phyloP scores from a whole-genome alignment of 1,284 basidiomycete species.

The Trichosporon sp. region DNA sequence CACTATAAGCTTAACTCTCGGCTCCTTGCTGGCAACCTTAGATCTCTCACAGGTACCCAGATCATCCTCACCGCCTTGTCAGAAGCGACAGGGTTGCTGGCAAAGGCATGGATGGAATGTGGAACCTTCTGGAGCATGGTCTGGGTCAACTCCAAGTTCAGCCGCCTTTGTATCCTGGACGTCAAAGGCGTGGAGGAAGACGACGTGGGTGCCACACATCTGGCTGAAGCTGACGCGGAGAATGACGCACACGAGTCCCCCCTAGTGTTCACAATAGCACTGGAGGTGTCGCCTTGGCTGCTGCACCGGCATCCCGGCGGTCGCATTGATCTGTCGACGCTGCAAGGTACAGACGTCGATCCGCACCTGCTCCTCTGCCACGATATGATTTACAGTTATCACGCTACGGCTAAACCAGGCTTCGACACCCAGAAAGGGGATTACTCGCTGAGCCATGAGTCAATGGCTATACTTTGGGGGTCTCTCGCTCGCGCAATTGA shows the following conservation, averaged over 20 bases:
- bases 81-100: background rate
- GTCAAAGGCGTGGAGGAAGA: background rate
- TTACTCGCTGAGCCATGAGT: background rate
- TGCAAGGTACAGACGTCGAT: background rate
- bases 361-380: background rate
- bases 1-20: background rate
- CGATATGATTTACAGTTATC: background rate
- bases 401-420: background rate
- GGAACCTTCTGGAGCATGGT: slow-evolving; percentile 4
- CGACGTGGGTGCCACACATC: background rate
- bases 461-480: background rate
- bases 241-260: background rate
- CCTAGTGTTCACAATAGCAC: background rate
- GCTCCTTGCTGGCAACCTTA: background rate
- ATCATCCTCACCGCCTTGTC: background rate
- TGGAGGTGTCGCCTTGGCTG: background rate
- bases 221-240: background rate
- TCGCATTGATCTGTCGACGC: background rate
- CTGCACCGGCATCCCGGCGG: background rate
- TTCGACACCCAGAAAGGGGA: background rate
- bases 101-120: background rate
- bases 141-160: slow-evolving; percentile 5
- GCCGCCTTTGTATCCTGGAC: slow-evolving; percentile 5
- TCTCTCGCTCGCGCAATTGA: background rate
- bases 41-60: background rate